Conservation (phyloP, 2,329 filamentous ascomycete species). For the Nothophaeocryptopus gaeumannii region DNA sequence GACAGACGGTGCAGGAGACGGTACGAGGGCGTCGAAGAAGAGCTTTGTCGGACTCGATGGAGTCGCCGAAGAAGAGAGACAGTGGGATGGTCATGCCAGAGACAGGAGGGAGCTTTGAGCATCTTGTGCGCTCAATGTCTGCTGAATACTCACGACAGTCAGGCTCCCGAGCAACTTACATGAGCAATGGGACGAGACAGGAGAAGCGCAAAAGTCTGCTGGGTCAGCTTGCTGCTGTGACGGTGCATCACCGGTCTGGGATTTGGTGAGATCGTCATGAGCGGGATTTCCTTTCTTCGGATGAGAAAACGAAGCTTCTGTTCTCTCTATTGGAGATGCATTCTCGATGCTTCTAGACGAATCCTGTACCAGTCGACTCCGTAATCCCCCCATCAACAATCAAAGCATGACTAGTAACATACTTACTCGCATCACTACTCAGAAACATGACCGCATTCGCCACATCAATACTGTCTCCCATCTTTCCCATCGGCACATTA, state of each 20-base stretch:
- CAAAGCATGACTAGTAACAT: conserved; percentile 76
- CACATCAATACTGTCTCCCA: conserved; percentile 60
- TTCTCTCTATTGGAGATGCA: no score
- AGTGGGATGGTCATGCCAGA: no score
- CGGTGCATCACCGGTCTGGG: background rate
- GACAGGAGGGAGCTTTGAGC: no score
- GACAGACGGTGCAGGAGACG: no score
- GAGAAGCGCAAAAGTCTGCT: background rate
- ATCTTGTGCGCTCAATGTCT: no score
- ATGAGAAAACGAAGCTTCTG: background rate
- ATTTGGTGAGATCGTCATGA: background rate
- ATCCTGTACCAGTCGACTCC: conserved; percentile 27
- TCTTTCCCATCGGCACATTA: conserved; percentile 58
- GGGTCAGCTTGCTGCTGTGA: background rate
- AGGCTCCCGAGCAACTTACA: no score
- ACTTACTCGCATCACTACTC: conserved; percentile 79
- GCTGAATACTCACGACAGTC: no score
- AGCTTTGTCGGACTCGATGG: no score
- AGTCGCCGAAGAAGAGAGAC: no score
- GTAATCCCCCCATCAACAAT: conserved; percentile 35
- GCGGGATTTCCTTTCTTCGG: no score
- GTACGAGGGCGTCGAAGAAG: no score
- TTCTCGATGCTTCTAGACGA: conserved; percentile 1
- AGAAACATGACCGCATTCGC: conserved; percentile 86
- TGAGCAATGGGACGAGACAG: background rate